Evolutionary conservation across 805 yeast genomes (phyloP), one percentile per base, ranked within the genome.

Genomic region (Lipomyces lipofer): DNA sequence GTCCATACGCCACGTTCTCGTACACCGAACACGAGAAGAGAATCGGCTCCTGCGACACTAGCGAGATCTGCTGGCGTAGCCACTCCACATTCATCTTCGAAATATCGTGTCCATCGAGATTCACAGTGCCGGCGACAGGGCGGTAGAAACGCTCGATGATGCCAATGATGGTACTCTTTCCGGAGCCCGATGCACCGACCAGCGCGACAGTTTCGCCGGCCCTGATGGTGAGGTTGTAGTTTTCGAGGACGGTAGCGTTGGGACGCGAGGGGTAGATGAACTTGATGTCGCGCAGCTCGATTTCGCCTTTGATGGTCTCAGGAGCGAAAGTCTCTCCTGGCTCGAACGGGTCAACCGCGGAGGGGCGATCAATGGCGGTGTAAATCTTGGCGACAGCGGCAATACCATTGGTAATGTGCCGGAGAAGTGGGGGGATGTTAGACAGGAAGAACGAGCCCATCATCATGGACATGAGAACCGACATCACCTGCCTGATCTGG

Each of bases 161-260:
- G 59, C 81, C 85, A 2, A 82, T 73, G 9, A 83, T 75, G 0
- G 66, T 63, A 48, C 61, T 54, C 43, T 4, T 74, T 69, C 39
- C 89, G 6, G 67, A 62, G 2, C 96, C 19, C 88, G 83, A 1
- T 91, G 95, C 85, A 1, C 97, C 97, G 19, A 89, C 96, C 62
- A 89, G 80, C 10, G 96, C 97, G 33, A 88, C 91, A 63, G 85
- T 88, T 63, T 82, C 69, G 6, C 96, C 96, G 3, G 91, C 85
- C 5, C 90, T 89, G 79, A 68, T 46, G 1, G 40, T 43, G 21
- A 67, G 56, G 27, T 56, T 46, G 29, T 66, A 54, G 49, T 66
- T 51, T 10, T 61, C 55, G 13, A 68, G 49, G 17, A 67, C 62
- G 13, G 58, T 44, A 12, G 63, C 62, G 22, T 64, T 55, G 0